A percentile compares a stretch with the other conserved stretches of the same genome.
Evolutionary conservation across 2,329 filamentous ascomycete species (phyloP).

Genomic region (Colletotrichum tamarilloi): DNA sequence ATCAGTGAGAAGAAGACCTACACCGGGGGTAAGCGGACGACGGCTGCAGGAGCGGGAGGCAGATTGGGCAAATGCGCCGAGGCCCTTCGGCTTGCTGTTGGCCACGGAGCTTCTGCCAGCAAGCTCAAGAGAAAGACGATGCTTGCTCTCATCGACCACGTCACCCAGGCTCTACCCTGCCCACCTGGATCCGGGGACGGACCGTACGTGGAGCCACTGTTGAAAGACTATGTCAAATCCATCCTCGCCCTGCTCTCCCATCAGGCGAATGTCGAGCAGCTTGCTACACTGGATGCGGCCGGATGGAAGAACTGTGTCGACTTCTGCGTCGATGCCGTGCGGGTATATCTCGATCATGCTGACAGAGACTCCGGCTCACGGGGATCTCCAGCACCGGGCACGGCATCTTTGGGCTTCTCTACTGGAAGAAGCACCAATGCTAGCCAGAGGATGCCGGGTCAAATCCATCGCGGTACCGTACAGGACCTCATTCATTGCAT

Average conservation of each 20-base stretch:
- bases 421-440: constrained; percentile 41
- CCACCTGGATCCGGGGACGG: constrained; percentile 58
- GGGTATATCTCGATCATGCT: constrained; percentile 57
- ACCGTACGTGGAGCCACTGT: constrained; percentile 74
- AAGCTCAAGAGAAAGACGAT: constrained; percentile 81
- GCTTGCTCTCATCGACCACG: constrained; percentile 82
- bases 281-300: constrained; percentile 65
- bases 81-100: constrained; percentile 77
- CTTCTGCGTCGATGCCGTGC: constrained; percentile 77
- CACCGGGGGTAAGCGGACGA: constrained; percentile 64
- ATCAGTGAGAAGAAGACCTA: constrained; percentile 75
- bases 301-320: constrained; percentile 77
- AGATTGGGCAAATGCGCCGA: constrained; percentile 77
- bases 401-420: constrained; percentile 43
- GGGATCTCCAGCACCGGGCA: constrained; percentile 59
- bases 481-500: constrained; percentile 74
- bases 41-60: constrained; percentile 59
- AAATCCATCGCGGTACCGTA: constrained; percentile 35
- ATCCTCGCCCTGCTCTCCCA: constrained; percentile 77
- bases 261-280: constrained; percentile 82
- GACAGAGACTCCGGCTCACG: constrained; percentile 51
- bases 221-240: constrained; percentile 82
- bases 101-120: constrained; percentile 66
- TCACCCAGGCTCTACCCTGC: constrained; percentile 77
- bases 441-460: constrained; percentile 39